phyloP scores from a whole-genome alignment of 2,329 filamentous ascomycete genomes.

The Clonostachys sp. region DNA sequence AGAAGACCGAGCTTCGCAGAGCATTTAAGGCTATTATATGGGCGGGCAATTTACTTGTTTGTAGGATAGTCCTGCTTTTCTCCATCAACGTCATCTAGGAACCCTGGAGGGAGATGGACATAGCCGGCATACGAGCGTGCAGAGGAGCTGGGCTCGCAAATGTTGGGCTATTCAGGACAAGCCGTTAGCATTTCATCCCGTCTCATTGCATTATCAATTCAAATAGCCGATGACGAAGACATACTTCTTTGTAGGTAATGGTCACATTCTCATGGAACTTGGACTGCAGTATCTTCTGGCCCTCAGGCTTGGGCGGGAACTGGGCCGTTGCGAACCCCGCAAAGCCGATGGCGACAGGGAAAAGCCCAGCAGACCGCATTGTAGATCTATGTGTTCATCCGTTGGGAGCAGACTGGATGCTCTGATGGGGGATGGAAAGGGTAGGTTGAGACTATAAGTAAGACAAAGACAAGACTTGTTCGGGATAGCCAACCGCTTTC shows the following conservation, averaged over 20 bases:
- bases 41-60: slow-evolving; percentile 33
- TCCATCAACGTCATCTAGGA: slow-evolving; percentile 30
- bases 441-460: too few relatives aligned
- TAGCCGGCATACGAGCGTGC: slow-evolving; percentile 64
- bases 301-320: slow-evolving; percentile 20
- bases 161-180: slow-evolving; percentile 37
- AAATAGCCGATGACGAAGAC: too few relatives aligned
- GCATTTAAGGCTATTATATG: not conserved
- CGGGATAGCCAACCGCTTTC: not conserved
- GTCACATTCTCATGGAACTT: slow-evolving; percentile 56
- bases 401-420: too few relatives aligned
- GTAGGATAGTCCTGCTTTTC: slow-evolving; percentile 36
- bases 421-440: too few relatives aligned
- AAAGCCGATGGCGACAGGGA: slow-evolving; percentile 2
- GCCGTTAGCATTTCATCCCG: slow-evolving; percentile 5
- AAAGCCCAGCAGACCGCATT: too few relatives aligned
- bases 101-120: slow-evolving; percentile 45
- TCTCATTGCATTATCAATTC: not conserved
- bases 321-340: slow-evolving; percentile 15
- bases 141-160: slow-evolving; percentile 51
- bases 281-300: slow-evolving; percentile 45
- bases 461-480: too few relatives aligned
- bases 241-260: slow-evolving; percentile 54
- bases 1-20: not conserved
- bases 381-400: too few relatives aligned